These are phyloP conservation scores for Xanthoconium purpureum DNA, from an alignment of 768 basidiomycete genomes.

Conservation along the genomic window DNA sequence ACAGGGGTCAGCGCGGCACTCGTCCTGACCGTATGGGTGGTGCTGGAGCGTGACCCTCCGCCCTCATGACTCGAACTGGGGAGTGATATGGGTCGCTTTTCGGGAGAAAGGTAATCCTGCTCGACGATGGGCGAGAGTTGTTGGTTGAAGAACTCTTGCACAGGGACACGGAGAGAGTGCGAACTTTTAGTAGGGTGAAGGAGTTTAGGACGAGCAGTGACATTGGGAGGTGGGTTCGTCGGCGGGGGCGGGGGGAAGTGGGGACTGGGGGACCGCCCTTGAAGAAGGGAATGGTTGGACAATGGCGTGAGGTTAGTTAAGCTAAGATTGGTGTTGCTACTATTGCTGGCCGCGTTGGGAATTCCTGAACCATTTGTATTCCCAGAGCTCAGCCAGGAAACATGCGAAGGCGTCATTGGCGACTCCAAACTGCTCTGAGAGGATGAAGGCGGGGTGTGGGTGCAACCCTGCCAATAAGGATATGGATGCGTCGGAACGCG, in stretches of 20 bases:
- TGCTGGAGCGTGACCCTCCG: slow-evolving; percentile 25
- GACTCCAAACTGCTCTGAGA: slow-evolving; percentile 32
- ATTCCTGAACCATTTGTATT: slow-evolving; percentile 9
- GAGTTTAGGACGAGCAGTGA: slow-evolving; percentile 32
- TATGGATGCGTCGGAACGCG: slow-evolving; percentile 33
- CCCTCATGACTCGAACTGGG: slow-evolving; percentile 26
- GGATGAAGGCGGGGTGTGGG: slow-evolving; percentile 30
- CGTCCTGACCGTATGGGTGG: slow-evolving; percentile 34
- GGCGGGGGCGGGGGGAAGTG: slow-evolving; percentile 35
- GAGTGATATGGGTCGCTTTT: slow-evolving; percentile 36
- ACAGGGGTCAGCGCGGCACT: slow-evolving; percentile 29
- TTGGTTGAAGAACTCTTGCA: slow-evolving; percentile 26
- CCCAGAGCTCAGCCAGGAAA: slow-evolving; percentile 35
- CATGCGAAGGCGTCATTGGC: slow-evolving; percentile 36
- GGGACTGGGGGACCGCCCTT: slow-evolving; percentile 25
- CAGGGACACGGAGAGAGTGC: slow-evolving; percentile 42
- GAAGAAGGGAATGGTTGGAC: slow-evolving; percentile 13
- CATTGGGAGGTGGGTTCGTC: slow-evolving; percentile 28
- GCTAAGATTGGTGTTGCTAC: slow-evolving; percentile 4
- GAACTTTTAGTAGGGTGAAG: slow-evolving; percentile 35
- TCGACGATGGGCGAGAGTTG: slow-evolving; percentile 68
- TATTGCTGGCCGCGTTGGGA: slow-evolving; percentile 3
- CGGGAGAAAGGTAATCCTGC: slow-evolving; percentile 59
- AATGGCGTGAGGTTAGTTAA: background rate
- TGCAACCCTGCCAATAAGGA: slow-evolving; percentile 34